phyloP scores from a whole-genome alignment of 192 early-diverging fungal species.

The Dispira simplex region DNA sequence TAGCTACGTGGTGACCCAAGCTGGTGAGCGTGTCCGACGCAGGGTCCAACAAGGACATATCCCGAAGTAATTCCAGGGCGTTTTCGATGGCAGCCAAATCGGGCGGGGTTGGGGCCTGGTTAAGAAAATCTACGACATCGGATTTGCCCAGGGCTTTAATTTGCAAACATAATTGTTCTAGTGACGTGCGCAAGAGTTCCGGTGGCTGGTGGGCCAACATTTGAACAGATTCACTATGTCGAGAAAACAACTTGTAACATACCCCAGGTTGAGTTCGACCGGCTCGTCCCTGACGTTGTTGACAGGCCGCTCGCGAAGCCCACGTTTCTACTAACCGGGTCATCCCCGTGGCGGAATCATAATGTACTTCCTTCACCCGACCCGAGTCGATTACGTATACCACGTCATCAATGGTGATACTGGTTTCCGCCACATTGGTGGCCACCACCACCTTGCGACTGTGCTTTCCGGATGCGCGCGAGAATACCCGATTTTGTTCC shows the following conservation, averaged over 20 bases:
- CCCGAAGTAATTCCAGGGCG: slow-evolving; percentile 40
- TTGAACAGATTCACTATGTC: slow-evolving; percentile 21
- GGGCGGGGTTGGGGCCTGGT: slow-evolving; percentile 49
- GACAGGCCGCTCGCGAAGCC: slow-evolving; percentile 36
- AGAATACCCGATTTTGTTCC: slow-evolving; percentile 36
- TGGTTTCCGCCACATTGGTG: slow-evolving; percentile 74
- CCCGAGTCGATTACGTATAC: slow-evolving; percentile 58
- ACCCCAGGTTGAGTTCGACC: slow-evolving; percentile 62
- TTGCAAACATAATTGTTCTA: slow-evolving; percentile 68
- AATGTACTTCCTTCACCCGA: slow-evolving; percentile 41
- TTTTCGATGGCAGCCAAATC: slow-evolving; percentile 29
- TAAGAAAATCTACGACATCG: slow-evolving; percentile 38
- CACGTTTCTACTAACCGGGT: slow-evolving; percentile 35
- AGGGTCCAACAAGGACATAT: slow-evolving; percentile 15
- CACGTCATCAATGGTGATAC: slow-evolving; percentile 49
- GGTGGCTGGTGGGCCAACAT: slow-evolving; percentile 49
- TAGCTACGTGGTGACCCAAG: slow-evolving; percentile 50
- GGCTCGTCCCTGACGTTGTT: slow-evolving; percentile 66
- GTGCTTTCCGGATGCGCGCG: slow-evolving; percentile 20
- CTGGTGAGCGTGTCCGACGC: slow-evolving; percentile 49
- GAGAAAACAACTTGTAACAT: slow-evolving; percentile 60
- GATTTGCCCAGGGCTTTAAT: slow-evolving; percentile 47
- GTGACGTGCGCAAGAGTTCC: slow-evolving; percentile 65
- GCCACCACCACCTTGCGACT: slow-evolving; percentile 76
- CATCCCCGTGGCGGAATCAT: slow-evolving; percentile 37